Conservation (phyloP, 2,329 filamentous ascomycete genomes). For the Fusarium sp. region DNA sequence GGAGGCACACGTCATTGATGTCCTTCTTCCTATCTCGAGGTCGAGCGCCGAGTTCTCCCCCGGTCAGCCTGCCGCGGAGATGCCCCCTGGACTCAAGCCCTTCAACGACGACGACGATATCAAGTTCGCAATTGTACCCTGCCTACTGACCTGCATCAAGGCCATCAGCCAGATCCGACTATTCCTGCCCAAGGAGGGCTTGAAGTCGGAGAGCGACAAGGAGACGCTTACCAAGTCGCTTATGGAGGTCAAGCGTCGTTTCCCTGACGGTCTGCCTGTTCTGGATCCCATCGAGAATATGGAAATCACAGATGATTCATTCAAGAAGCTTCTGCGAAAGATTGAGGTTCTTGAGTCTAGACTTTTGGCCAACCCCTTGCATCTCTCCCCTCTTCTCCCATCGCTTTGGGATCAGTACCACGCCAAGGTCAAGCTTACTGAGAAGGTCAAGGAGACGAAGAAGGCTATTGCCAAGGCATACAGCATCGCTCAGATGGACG, state of each 20-base stretch:
- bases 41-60: slow-evolving; percentile 64
- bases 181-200: slow-evolving; percentile 81
- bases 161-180: slow-evolving; percentile 87
- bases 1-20: slow-evolving; percentile 86
- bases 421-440: slow-evolving; percentile 80
- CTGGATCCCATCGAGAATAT: slow-evolving; percentile 97
- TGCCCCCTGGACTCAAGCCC: slow-evolving; percentile 72
- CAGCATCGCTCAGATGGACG: slow-evolving; percentile 92
- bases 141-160: slow-evolving; percentile 88
- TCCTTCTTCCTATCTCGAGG: slow-evolving; percentile 76
- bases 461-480: slow-evolving; percentile 88
- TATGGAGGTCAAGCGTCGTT: slow-evolving; percentile 85
- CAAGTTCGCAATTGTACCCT: slow-evolving; percentile 72
- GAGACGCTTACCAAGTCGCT: slow-evolving; percentile 78
- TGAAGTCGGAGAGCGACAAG: slow-evolving; percentile 76
- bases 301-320: slow-evolving; percentile 91
- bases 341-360: slow-evolving; percentile 97
- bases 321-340: slow-evolving; percentile 94
- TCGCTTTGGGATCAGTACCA: slow-evolving; percentile 91
- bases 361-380: slow-evolving; percentile 88
- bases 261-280: slow-evolving; percentile 91
- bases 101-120: slow-evolving; percentile 50
- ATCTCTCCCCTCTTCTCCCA: slow-evolving; percentile 87
- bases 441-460: slow-evolving; percentile 89
- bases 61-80: slow-evolving; percentile 58